Evolutionary conservation across 2,329 filamentous ascomycete genomes (phyloP), one percentile per base, ranked within the genome.

Genomic region (Beauveria australis): DNA sequence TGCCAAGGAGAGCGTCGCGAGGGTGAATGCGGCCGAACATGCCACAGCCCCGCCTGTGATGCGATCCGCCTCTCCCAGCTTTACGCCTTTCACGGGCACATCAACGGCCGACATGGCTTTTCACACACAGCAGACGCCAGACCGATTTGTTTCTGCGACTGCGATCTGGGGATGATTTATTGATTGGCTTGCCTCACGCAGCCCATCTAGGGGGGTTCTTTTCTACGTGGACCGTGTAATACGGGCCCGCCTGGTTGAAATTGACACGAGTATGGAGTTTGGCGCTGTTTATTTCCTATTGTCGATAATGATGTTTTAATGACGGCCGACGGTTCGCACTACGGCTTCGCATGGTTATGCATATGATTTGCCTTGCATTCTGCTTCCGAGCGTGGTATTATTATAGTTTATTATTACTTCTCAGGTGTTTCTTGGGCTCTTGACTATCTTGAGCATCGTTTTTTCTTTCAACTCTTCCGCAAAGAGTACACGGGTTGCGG

Each of bases 1-100:
- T 69, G 71, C 43, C 72, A 73, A 56, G 73, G 76, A 1, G 72
- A 76, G 53, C 78, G 79, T 24, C 60, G 76, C 81, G 61, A 72
- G 74, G n/a, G 67, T 80, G 14, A 71, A 70, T 22, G 70, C 71
- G 59, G 74, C 77, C 57, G 66, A 72, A 19, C 71, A 71, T 44
- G 58, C 65, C 12, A 40, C 64, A 37, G 2, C 51, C 37, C 30
- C 22, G 22, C n/a, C 59, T 14, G 9, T 76, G 53, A 69, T 75
- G 52, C 64, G 69, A 52, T 79, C 81, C 33, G 75, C 79, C 46
- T 75, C 78, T 16, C 74, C 81, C 49, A 68, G 73, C 61, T 79
- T 82, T 64, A 70, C 75, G 57, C 72, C 78, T 53, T 74, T 77
- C 66, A 74, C 81, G 67, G 78, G 76, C 73, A 78, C 79, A 64